Base-by-base conservation (phyloP, 2,329 filamentous ascomycete species). In the Biscogniauxia sp. region DNA sequence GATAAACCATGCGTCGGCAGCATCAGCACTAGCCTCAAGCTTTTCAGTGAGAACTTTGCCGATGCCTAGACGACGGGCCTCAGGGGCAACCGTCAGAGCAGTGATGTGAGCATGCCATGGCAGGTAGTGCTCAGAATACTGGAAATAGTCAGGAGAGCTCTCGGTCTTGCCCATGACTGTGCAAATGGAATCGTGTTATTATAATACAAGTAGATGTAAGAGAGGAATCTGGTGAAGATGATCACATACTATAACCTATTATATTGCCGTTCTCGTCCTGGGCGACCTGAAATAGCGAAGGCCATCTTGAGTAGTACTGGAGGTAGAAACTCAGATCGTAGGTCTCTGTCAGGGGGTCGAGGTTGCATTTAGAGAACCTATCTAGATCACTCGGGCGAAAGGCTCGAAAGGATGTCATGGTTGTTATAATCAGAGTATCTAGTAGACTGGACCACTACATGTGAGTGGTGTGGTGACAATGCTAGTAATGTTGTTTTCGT, bases 21-120 rank as follows among this genome's bases (percentile, higher is more conserved):
- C 88, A 68, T 97, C 90, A 50, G 91, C 92, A 1, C 87, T 88
- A n/a, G 83, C 82, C 76, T 97, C 94, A 28, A 99, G 82, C 59
- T 91, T 88, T 70, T 90, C 84, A 0, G 90, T 93, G 45, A 99
- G 82, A 53, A 90, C 88, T 61, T 90, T 92, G 55, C 94, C 95
- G 69, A 97, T 90, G 17, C 95, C 94, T 17, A 95, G 84, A 51
- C 95, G 86, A 26, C 95, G 88, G 55, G 92, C 92, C 59, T 89
- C 87, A 0, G 95, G 95, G 0, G 94, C 89, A 20, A 99, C 92
- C 0, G 95, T 98, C 56, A 99, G 82, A 41, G 94, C 95, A 4
- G 95, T 99, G 73, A 99, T 96, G 77, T 99, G 95, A 20, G 93
- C 94, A 79, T 99, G 95, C 92, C 93, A 98, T n/a, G 94, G 94